phyloP scores from a whole-genome alignment of 2,329 filamentous ascomycete genomes.

The Trichoderma gracile region DNA sequence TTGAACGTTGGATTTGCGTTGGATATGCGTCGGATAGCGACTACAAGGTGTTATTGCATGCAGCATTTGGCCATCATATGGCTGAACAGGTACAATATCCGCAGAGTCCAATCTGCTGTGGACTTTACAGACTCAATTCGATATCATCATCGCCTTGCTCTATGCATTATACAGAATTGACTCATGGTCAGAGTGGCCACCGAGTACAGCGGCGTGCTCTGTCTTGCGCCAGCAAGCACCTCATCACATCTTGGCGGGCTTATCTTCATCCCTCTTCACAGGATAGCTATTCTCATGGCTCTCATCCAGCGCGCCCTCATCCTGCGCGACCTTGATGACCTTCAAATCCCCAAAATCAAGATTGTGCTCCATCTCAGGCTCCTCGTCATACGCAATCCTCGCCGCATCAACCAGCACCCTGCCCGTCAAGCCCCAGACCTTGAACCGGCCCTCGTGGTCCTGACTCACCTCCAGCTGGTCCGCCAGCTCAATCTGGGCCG shows the following conservation, averaged over 20 bases:
- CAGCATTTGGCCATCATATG: not conserved
- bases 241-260: constrained; percentile 39
- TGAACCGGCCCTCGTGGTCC: constrained; percentile 61
- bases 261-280: constrained; percentile 34
- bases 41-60: not conserved
- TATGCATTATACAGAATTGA: not conserved
- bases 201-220: not conserved
- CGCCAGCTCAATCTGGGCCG: constrained; percentile 37
- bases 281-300: not conserved
- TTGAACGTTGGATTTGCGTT: not conserved
- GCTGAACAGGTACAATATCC: not conserved
- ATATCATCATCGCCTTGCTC: not conserved
- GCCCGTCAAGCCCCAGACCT: constrained; percentile 95
- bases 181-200: not conserved
- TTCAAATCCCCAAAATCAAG: constrained; percentile 53
- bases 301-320: constrained; percentile 48
- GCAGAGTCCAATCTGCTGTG: not conserved
- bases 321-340: constrained; percentile 50
- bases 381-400: constrained; percentile 75
- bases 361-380: constrained; percentile 80
- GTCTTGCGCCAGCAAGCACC: not conserved
- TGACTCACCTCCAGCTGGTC: constrained; percentile 48
- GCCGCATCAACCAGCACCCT: constrained; percentile 87
- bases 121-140: not conserved
- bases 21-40: constrained; percentile 11